Base-by-base conservation (phyloP, 352 stramenopile species). In the Globisporangium radiosum region DNA sequence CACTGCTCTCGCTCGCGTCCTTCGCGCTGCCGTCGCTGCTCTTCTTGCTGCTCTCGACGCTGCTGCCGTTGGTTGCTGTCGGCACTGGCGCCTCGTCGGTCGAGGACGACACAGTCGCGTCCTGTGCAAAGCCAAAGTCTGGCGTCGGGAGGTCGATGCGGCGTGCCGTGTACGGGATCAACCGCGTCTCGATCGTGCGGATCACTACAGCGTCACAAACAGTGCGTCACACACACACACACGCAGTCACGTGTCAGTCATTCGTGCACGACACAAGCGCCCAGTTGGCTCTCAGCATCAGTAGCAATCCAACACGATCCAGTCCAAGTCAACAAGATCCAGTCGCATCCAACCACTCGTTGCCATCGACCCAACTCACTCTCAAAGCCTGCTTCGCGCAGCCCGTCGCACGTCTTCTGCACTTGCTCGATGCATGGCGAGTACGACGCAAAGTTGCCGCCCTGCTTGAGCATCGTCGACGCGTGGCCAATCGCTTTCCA, bases 351-450 rank as follows among this genome's bases (percentile, higher is more conserved):
- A 54, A 52, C 25, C 13, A 58, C 45, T 33, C 4, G 15, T 13
- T 25, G 17, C 25, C 33, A 53, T n/a, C 25, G 6, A 50, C 37
- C 42, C 13, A 44, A 85, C 79, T 55, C 56, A 91, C 84, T 76
- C 64, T 94, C 86, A 70, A 95, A 96, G 49, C 88, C 85, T 33
- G 82, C 73, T 40, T 86, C 73, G 7, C 78, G 68, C 37, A 97
- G 65, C 11, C 73, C 78, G 37, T 76, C 82, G 53, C 75, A 92
- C 7, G 86, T 94, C 62, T 92, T 91, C 71, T 98, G 94, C 37
- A 98, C 97, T 71, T 99, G 97, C 76, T 99, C 97, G 54, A 99
- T 98, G 70, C 97, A 99, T 5, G 97, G 97, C 57, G 90, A 98
- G 78, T 99, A 99, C 36, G 86, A 98, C 49, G 94, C 97, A 53